Percentiles rank a stretch among this genome's conserved stretches.
These are phyloP conservation scores for Lasiosphaeris hirsuta DNA, from an alignment of 495 filamentous ascomycete genomes.

Conservation along the genomic window DNA sequence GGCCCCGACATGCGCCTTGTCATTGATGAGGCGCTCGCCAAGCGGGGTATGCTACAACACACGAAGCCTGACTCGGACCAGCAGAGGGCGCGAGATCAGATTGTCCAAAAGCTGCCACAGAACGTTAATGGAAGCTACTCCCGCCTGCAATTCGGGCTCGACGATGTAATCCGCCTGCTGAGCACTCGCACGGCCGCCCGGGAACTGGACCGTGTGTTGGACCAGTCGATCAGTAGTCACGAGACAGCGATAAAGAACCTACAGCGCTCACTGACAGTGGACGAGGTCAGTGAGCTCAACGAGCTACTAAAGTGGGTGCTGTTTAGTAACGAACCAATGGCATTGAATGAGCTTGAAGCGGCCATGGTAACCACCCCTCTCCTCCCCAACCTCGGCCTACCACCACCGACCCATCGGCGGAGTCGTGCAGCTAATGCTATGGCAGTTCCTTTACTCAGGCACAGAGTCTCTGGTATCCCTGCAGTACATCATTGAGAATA, in stretches of 20 bases:
- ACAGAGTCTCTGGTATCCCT: conserved; percentile 16
- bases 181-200: conserved; percentile 9
- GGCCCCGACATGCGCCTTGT: conserved; percentile 14
- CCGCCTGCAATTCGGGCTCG: conserved; percentile 11
- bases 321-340: conserved; percentile 5
- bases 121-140: too few relatives aligned
- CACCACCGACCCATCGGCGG: too few relatives aligned
- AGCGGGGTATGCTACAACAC: conserved; percentile 13
- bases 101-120: too few relatives aligned
- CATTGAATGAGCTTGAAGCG: conserved; percentile 8
- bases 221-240: conserved; percentile 14
- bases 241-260: conserved; percentile 17
- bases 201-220: conserved; percentile 14
- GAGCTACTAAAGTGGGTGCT: conserved; percentile 19
- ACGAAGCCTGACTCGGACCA: conserved; percentile 12
- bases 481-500: conserved; percentile 13
- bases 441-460: conserved; percentile 12
- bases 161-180: conserved; percentile 14
- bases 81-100: conserved; percentile 2
- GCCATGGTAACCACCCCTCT: conserved; percentile 15
- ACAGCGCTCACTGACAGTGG: conserved; percentile 12
- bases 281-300: conserved; percentile 16
- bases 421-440: neutral
- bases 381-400: too few relatives aligned
- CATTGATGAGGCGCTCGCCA: conserved; percentile 13